Base-by-base conservation (phyloP, 2,329 filamentous ascomycete genomes). In the Fusarium neocosmosporiellum region DNA sequence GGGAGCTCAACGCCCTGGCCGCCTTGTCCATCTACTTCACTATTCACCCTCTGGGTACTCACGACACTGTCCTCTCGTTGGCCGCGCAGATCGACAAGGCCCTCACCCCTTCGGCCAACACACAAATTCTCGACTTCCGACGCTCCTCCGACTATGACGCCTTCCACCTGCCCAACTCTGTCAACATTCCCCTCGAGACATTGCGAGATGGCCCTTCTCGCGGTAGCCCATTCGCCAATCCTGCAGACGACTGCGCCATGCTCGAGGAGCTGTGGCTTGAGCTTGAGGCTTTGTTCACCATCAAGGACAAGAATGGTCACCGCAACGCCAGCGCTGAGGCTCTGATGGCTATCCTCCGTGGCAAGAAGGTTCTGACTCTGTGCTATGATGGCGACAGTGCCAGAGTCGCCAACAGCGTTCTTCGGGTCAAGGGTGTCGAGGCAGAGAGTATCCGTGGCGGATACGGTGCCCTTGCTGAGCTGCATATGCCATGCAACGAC, bases 331-430 rank as follows among this genome's bases (percentile, higher is more conserved):
- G 75, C 4, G 78, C 78, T 0, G 77, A 78, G 53, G 72, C 72
- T 22, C 59, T 81, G 20, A 71, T 80, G 65, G 71, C 73, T 3
- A 72, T 80, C 3, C 73, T 85, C 11, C 72, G 75, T 22, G 80
- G 77, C 8, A 83, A 82, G 59, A 82, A 81, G 29, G 80, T 88
- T 11, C 72, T 89, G 22, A 79, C 88, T 13, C 73, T 88, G 13
- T 89, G 87, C 72, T 88, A 89, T 61, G 81, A 87, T 59, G 88
- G 88, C 4, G 86, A 89, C 60, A 86, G 85, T 20, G 83, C 88
- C 7, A 81, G 88, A 5, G 84, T 89, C 13, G 87, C 87, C n/a
- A 86, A 86, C 27, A 88, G 87, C 63, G 83, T 89, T 5, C 78
- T 89, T 62, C 82, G 87, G 33, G 86, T 86, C 1, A 87, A 86